phyloP scores from a whole-genome alignment of 2,329 filamentous ascomycete genomes.

The Albifimbria verrucaria region DNA sequence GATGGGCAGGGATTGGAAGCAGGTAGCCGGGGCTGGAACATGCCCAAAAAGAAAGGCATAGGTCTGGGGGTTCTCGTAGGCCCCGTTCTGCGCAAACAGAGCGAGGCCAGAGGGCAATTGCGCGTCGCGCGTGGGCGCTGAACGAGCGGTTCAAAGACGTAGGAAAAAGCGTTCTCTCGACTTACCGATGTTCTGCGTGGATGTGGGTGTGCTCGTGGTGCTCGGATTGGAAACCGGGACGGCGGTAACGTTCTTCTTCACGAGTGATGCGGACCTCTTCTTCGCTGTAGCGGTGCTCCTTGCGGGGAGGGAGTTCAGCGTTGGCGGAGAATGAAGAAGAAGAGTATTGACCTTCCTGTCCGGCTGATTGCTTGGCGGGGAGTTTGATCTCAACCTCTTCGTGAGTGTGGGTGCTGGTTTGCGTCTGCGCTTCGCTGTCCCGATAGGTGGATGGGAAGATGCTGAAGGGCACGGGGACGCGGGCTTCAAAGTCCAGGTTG shows the following conservation, averaged over 20 bases:
- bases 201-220: slow-evolving; percentile 24
- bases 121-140: too few relatives aligned
- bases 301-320: slow-evolving; percentile 60
- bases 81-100: too few relatives aligned
- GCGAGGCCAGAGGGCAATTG: not conserved
- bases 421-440: slow-evolving; percentile 49
- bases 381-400: slow-evolving; percentile 87
- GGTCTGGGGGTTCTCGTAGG: too few relatives aligned
- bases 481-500: slow-evolving; percentile 99
- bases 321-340: slow-evolving; percentile 70
- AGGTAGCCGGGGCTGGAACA: not conserved
- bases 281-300: slow-evolving; percentile 65
- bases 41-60: not conserved
- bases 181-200: slow-evolving; percentile 53
- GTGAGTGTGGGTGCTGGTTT: slow-evolving; percentile 63
- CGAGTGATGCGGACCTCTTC: slow-evolving; percentile 81
- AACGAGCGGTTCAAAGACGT: too few relatives aligned
- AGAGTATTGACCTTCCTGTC: slow-evolving; percentile 96
- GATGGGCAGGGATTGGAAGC: not conserved
- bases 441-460: slow-evolving; percentile 99
- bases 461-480: slow-evolving; percentile 99
- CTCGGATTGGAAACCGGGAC: slow-evolving; percentile 60
- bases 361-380: slow-evolving; percentile 70
- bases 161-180: slow-evolving; percentile 20
- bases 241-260: slow-evolving; percentile 73